Evolutionary conservation across 345 rosid genomes (phyloP).

Genomic region (Lepidium aucheri): DNA sequence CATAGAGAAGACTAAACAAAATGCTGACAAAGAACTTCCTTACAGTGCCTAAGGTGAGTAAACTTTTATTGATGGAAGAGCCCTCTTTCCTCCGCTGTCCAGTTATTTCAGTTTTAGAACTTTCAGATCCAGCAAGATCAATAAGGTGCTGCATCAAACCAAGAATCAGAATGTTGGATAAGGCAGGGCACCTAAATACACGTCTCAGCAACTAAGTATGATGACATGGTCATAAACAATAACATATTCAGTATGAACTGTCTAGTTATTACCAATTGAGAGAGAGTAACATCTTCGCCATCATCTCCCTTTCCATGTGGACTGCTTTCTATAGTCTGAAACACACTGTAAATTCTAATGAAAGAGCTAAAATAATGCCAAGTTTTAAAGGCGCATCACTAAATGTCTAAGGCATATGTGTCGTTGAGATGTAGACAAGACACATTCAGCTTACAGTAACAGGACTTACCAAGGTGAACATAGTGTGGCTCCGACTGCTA

Average conservation of each 20-base stretch:
- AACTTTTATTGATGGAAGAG: slow-evolving; percentile 96
- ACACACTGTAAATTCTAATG: slow-evolving; percentile 4
- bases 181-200: not conserved
- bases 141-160: slow-evolving; percentile 73
- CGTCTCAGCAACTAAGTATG: slow-evolving; percentile 8
- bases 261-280: slow-evolving; percentile 69
- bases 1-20: not conserved
- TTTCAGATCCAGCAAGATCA: slow-evolving; percentile 99
- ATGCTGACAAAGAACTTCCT: slow-evolving; percentile 26
- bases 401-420: not conserved
- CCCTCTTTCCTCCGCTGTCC: slow-evolving; percentile 98
- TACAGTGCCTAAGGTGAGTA: slow-evolving; percentile 98
- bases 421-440: not conserved
- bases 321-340: slow-evolving; percentile 99
- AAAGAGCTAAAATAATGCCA: not conserved
- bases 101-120: slow-evolving; percentile 96
- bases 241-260: slow-evolving; percentile 8
- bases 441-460: not conserved
- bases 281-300: slow-evolving; percentile 78
- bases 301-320: slow-evolving; percentile 88
- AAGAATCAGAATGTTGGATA: slow-evolving; percentile 8
- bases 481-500: slow-evolving; percentile 97
- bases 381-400: slow-evolving; percentile 6
- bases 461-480: slow-evolving; percentile 68
- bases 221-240: slow-evolving; percentile 11